Evolutionary conservation across 495 filamentous ascomycete species (phyloP).

Genomic region (Aspergillus sparsus): DNA sequence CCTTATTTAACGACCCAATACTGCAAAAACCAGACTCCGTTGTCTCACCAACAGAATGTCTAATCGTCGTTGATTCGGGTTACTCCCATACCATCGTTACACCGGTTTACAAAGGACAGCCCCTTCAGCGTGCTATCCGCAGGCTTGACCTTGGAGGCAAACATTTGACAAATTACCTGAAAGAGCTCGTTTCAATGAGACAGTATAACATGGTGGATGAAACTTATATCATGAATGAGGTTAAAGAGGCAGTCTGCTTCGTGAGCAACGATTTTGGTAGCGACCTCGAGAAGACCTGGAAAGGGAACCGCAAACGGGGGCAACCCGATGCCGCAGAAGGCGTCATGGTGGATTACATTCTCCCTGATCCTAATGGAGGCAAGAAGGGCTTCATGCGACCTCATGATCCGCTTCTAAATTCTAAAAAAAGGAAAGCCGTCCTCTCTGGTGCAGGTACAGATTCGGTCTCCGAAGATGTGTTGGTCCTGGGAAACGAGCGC

Average conservation of each 20-base stretch:
- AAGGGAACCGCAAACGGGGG: slow-evolving; percentile 61
- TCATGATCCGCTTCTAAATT: slow-evolving; percentile 66
- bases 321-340: slow-evolving; percentile 52
- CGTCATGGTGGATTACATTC: slow-evolving; percentile 88
- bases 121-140: slow-evolving; percentile 78
- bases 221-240: slow-evolving; percentile 86
- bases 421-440: slow-evolving; percentile 59
- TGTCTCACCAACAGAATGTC: slow-evolving; percentile 69
- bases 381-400: slow-evolving; percentile 72
- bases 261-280: slow-evolving; percentile 73
- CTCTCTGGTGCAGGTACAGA: slow-evolving; percentile 53
- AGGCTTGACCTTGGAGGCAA: slow-evolving; percentile 92
- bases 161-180: slow-evolving; percentile 91
- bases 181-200: slow-evolving; percentile 82
- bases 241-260: slow-evolving; percentile 89
- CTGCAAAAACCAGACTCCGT: slow-evolving; percentile 27
- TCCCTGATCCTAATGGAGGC: slow-evolving; percentile 83
- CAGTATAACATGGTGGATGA: slow-evolving; percentile 96
- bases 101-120: slow-evolving; percentile 76
- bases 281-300: slow-evolving; percentile 84
- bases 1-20: slow-evolving; percentile 57
- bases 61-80: slow-evolving; percentile 86
- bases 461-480: slow-evolving; percentile 69
- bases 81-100: slow-evolving; percentile 94
- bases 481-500: slow-evolving; percentile 87